Evolutionary conservation across 192 early-diverging fungal species (phyloP).

Genomic region (Coemansia sp.): DNA sequence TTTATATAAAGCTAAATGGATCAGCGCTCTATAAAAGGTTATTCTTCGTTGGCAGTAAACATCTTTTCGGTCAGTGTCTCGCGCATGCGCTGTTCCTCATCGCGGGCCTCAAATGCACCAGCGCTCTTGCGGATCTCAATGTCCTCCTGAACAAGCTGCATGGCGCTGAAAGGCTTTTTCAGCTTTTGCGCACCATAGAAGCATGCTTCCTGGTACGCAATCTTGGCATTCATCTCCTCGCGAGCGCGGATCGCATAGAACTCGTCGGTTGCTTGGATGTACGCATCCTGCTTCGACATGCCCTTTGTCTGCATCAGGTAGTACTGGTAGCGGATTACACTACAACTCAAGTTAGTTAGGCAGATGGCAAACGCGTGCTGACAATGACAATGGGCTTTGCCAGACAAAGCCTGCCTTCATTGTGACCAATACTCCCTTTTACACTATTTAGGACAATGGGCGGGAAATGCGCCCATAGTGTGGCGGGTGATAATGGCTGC

Average conservation of each 20-base stretch:
- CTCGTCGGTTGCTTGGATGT: slow-evolving; percentile 69
- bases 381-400: not conserved
- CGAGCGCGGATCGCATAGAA: slow-evolving; percentile 79
- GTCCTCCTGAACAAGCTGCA: slow-evolving; percentile 27
- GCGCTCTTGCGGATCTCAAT: slow-evolving; percentile 19
- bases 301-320: slow-evolving; percentile 66
- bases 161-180: slow-evolving; percentile 46
- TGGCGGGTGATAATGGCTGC: too few relatives aligned
- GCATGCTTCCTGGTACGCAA: slow-evolving; percentile 59
- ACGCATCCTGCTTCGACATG: slow-evolving; percentile 73
- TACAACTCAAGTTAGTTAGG: slow-evolving; percentile 45
- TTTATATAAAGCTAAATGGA: not conserved
- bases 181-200: slow-evolving; percentile 35
- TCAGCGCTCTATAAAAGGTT: not conserved
- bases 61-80: slow-evolving; percentile 30
- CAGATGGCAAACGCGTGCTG: not conserved
- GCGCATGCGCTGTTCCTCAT: slow-evolving; percentile 32
- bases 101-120: slow-evolving; percentile 19
- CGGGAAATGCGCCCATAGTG: not conserved
- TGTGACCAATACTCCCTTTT: too few relatives aligned
- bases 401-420: not conserved
- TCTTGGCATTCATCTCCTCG: slow-evolving; percentile 69
- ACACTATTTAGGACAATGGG: not conserved
- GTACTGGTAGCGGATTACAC: slow-evolving; percentile 73
- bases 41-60: slow-evolving; percentile 18